Evolutionary conservation across 352 stramenopile species (phyloP).

Genomic region (Globisporangium nagaii): DNA sequence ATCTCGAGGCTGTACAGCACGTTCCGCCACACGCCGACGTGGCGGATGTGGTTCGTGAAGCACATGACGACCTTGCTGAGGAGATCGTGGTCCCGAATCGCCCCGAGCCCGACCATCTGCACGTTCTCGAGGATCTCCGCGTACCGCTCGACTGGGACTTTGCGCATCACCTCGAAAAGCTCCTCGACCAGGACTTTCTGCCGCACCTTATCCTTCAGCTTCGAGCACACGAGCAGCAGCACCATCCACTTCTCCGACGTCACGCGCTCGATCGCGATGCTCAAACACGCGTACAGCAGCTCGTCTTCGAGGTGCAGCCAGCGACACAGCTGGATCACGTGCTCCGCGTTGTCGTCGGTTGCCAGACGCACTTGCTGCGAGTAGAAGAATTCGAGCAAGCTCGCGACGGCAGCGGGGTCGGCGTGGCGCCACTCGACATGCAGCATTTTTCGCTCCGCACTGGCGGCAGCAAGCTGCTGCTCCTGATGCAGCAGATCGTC

Average conservation of each 20-base stretch:
- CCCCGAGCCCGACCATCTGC: conserved; percentile 20
- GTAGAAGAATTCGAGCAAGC: conserved; percentile 56
- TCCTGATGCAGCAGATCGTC: not conserved
- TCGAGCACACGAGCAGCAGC: conserved; percentile 22
- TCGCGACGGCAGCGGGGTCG: conserved; percentile 35
- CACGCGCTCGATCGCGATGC: conserved; percentile 20
- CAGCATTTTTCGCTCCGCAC: conserved; percentile 5
- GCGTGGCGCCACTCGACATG: conserved; percentile 39
- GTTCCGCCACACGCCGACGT: conserved; percentile 45
- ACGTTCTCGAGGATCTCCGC: conserved; percentile 26
- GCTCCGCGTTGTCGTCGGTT: conserved; percentile 20
- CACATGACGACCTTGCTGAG: conserved; percentile 30
- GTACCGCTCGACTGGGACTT: conserved; percentile 17
- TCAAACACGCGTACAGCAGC: conserved; percentile 37
- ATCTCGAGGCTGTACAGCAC: conserved; percentile 30
- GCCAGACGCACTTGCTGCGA: conserved; percentile 29
- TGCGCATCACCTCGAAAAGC: conserved; percentile 28
- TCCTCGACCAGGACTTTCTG: conserved; percentile 22
- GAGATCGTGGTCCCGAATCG: conserved; percentile 30
- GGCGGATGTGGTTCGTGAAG: conserved; percentile 36
- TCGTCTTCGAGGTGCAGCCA: conserved; percentile 36
- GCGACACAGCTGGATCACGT: conserved; percentile 34
- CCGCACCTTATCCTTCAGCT: conserved; percentile 14
- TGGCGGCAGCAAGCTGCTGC: not conserved
- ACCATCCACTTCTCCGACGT: conserved; percentile 42